Percentiles rank a stretch among this genome's conserved stretches.
Evolutionary conservation across 371 early-diverging fungal genomes (phyloP).

Genomic region (Haplosporangium sp.): DNA sequence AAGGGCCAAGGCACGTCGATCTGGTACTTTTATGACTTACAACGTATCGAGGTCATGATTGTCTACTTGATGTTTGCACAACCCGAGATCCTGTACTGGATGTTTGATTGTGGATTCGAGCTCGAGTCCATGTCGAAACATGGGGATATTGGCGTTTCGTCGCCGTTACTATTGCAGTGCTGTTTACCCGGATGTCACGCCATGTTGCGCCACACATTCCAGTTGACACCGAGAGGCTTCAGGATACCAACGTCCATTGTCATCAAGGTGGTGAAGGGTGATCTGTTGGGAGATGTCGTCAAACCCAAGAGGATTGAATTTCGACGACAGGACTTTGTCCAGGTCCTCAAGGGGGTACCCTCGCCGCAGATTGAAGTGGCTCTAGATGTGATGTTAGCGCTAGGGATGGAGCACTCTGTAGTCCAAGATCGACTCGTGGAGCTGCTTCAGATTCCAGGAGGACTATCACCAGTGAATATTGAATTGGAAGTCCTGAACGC

Average conservation of each 20-base stretch:
- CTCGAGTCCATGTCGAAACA: slow-evolving; percentile 1
- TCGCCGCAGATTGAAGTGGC: neutral
- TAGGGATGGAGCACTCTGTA: slow-evolving; percentile 36
- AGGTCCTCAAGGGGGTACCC: slow-evolving; percentile 19
- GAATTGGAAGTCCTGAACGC: slow-evolving; percentile 10
- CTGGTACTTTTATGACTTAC: slow-evolving; percentile 47
- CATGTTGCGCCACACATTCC: slow-evolving; percentile 37
- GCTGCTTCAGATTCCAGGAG: slow-evolving; percentile 25
- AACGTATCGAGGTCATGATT: slow-evolving; percentile 33
- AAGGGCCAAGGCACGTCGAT: slow-evolving; percentile 42
- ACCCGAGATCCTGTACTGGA: slow-evolving; percentile 23
- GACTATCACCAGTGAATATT: slow-evolving; percentile 19
- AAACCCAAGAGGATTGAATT: slow-evolving; percentile 35
- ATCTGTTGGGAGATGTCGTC: slow-evolving; percentile 22
- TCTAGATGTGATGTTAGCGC: slow-evolving; percentile 12
- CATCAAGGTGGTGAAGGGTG: slow-evolving; percentile 10
- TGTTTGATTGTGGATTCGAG: slow-evolving; percentile 44
- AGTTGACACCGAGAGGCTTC: neutral
- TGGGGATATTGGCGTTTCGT: too few species aligned
- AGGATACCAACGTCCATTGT: neutral
- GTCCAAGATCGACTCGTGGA: slow-evolving; percentile 35
- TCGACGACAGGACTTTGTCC: slow-evolving; percentile 25
- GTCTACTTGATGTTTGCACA: slow-evolving; percentile 24
- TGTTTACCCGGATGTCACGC: slow-evolving; percentile 42
- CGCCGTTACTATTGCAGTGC: slow-evolving; percentile 22